A percentile compares a stretch with the other conserved stretches of the same genome.
Evolutionary conservation across 2,329 filamentous ascomycete species (phyloP).

Genomic region (Fusarium sp.): DNA sequence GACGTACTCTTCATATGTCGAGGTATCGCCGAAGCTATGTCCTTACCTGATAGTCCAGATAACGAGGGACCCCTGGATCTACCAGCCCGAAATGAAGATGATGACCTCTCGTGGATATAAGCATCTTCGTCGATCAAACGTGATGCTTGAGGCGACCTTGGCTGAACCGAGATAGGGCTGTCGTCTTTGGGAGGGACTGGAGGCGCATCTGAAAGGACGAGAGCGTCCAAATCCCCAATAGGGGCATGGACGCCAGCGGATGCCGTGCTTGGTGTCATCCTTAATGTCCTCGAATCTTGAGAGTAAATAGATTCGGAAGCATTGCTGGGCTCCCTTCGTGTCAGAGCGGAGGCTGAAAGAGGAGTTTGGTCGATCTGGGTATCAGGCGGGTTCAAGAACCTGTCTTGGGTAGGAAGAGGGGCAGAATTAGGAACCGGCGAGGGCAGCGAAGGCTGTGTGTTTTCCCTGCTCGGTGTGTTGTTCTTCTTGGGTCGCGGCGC

Average conservation of each 20-base stretch:
- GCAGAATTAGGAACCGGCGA: conserved; percentile 33
- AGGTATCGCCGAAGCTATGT: conserved; percentile 65
- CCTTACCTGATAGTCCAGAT: conserved; percentile 62
- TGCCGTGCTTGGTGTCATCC: conserved; percentile 47
- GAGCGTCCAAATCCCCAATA: conserved; percentile 7
- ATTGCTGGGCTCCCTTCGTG: conserved; percentile 50
- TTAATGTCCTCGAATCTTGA: conserved; percentile 46
- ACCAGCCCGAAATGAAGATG: conserved; percentile 50
- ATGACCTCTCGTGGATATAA: conserved; percentile 36
- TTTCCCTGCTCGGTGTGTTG: conserved; percentile 31
- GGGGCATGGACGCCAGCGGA: conserved; percentile 42
- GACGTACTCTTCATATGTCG: conserved; percentile 81
- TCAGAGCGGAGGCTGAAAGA: conserved; percentile 31
- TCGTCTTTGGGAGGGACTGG: conserved; percentile 58
- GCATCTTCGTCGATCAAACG: conserved; percentile 38
- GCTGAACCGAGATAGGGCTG: conserved; percentile 44
- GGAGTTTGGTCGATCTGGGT: conserved; percentile 22
- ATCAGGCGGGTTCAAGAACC: conserved; percentile 11
- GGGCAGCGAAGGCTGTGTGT: conserved; percentile 19
- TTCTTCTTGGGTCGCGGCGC: conserved; percentile 65
- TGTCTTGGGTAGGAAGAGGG: conserved; percentile 37
- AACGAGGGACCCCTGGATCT: conserved; percentile 68
- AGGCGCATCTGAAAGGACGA: conserved; percentile 45
- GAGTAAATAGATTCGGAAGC: conserved; percentile 52
- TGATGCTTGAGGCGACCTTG: conserved; percentile 44